Conservation (phyloP, 1,139 yeast genomes). For the Williopsis jadinii region DNA sequence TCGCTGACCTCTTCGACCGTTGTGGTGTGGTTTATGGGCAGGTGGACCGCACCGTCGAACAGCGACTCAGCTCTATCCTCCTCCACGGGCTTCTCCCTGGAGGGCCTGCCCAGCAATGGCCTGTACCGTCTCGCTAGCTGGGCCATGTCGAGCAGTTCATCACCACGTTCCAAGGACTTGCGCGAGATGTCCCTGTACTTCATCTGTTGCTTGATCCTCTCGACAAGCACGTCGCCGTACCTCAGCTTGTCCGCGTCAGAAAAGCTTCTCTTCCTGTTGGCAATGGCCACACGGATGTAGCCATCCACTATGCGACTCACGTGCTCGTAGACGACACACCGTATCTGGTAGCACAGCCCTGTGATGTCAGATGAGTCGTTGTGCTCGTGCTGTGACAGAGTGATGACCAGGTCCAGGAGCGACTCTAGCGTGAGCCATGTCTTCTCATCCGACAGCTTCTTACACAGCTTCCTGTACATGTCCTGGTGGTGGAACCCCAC, state of each 20-base stretch:
- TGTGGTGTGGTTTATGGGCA: too few relatives aligned
- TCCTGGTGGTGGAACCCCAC: slow-evolving; percentile 19
- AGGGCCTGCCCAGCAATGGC: too few relatives aligned
- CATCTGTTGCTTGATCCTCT: slow-evolving; percentile 5
- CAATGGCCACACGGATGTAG: slow-evolving; percentile 7
- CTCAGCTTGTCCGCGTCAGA: not conserved
- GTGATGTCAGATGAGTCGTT: slow-evolving; percentile 5
- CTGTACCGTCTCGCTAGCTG: too few relatives aligned
- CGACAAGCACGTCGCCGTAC: slow-evolving; percentile 4
- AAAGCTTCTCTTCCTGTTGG: slow-evolving; percentile 1
- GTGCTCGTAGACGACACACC: slow-evolving; percentile 15
- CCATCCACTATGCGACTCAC: slow-evolving; percentile 9
- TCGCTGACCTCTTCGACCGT: too few relatives aligned
- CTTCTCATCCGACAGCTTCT: slow-evolving; percentile 9
- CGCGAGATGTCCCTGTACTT: slow-evolving; percentile 8
- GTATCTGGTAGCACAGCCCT: slow-evolving; percentile 15
- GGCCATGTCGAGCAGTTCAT: not conserved
- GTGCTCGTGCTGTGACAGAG: slow-evolving; percentile 4
- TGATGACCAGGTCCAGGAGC: slow-evolving; percentile 10
- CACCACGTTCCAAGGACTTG: slow-evolving; percentile 6
- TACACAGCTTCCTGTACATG: slow-evolving; percentile 7
- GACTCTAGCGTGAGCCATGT: slow-evolving; percentile 17
- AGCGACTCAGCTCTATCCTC: too few relatives aligned
- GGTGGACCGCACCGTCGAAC: too few relatives aligned
- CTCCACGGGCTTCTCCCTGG: too few relatives aligned